Base-by-base conservation (phyloP, 164 flowering plant genomes). In the Berberis thunbergii region DNA sequence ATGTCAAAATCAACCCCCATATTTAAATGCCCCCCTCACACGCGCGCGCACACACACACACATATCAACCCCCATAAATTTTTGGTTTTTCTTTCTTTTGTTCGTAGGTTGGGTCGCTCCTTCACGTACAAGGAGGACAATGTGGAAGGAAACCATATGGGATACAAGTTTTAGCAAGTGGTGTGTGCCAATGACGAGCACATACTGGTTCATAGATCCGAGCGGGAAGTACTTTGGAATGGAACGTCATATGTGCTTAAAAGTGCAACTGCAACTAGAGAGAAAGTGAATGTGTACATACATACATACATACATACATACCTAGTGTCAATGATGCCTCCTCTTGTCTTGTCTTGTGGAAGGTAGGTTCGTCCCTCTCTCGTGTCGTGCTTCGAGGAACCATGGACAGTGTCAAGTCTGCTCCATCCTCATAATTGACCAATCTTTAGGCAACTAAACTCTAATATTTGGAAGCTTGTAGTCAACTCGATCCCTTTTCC, bases 401-500 rank as follows among this genome's bases (percentile, higher is more conserved):
- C 4, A 52, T 52, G 54, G 54, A 52, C n/a, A 52, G 54, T 52
- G 54, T 52, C 2, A 52, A 26, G 4, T 10, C 54, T 52, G 54
- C 13, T 52, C 54, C 54, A 7, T 52, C 26, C 26, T 26, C 26
- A 26, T 26, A 26, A 52, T 0, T 12, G 54, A 7, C 54, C 10
- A 26, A 52, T 52, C n/a, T 52, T 52, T 52, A 7, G n/a, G 26
- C 54, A 52, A 52, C 54, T 52, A 12, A 52, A 52, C n/a, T 52
- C 54, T 52, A 26, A 52, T 10, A 12, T 52, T 4, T 26, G 54
- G n/a, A 52, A 52, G 54, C 54, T 52, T 52, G 54, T 26, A 3
- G 54, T 52, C 13, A 52, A 52, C 54, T 52, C n/a, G 54, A 52
- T 52, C n/a, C 54, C 54, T 52, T 52, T 52, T 10, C 54, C 54